phyloP scores from a whole-genome alignment of 1,284 basidiomycete species.

The Rhodotorula sp. region DNA sequence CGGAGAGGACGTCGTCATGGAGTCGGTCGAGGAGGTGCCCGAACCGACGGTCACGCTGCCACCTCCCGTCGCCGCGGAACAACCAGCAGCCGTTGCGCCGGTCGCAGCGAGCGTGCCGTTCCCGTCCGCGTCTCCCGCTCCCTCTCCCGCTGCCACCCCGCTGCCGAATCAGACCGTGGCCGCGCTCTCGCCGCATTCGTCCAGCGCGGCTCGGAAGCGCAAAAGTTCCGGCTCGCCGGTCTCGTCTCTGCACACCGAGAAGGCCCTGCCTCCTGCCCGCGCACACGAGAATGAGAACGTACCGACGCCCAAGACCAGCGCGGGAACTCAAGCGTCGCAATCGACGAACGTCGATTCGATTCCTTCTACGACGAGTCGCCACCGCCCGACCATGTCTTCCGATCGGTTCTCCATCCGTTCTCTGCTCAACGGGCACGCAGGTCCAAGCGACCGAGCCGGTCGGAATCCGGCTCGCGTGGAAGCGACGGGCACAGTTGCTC shows the following conservation, averaged over 20 bases:
- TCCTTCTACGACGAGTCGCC: slow-evolving; percentile 53
- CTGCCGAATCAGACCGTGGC: neutral
- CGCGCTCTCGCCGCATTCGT: neutral
- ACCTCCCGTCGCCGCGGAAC: neutral
- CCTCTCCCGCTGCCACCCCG: slow-evolving; percentile 14
- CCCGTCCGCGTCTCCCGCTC: neutral
- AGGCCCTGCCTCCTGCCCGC: slow-evolving; percentile 11
- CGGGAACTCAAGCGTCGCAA: slow-evolving; percentile 24
- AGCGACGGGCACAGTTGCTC: neutral
- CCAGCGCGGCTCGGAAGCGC: slow-evolving; percentile 35
- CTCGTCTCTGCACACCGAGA: slow-evolving; percentile 36
- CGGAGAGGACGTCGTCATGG: slow-evolving; percentile 35
- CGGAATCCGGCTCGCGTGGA: neutral
- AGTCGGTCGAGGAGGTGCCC: slow-evolving; percentile 18
- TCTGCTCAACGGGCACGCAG: slow-evolving; percentile 55
- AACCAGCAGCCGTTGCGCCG: neutral
- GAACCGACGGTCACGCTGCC: neutral
- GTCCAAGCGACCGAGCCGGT: slow-evolving; percentile 11
- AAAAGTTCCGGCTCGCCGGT: slow-evolving; percentile 38
- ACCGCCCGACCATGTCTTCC: slow-evolving; percentile 64
- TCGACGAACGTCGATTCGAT: slow-evolving; percentile 16
- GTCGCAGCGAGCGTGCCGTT: neutral
- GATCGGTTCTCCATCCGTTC: slow-evolving; percentile 72
- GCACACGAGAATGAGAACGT: slow-evolving; percentile 18
- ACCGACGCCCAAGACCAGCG: slow-evolving; percentile 27